Percentiles rank a stretch among this genome's conserved stretches.
phyloP scores from a whole-genome alignment of 139 green algal genomes.

The Nannochloris sp. region DNA sequence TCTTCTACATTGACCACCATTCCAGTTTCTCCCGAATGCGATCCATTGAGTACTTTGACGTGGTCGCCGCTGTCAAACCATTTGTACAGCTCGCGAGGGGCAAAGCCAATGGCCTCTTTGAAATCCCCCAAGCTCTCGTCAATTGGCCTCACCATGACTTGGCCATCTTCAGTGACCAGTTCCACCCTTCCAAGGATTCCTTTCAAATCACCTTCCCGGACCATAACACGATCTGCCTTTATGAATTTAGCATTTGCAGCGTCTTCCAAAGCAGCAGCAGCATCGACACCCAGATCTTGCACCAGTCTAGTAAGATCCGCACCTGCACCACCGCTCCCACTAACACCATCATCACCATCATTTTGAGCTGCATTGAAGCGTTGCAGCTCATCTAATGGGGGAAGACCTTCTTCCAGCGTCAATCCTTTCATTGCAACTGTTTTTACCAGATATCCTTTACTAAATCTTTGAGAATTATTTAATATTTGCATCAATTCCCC shows the following conservation, averaged over 20 bases:
- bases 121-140: conserved; percentile 27
- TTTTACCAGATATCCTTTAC: conserved; percentile 77
- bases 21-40: conserved; percentile 72
- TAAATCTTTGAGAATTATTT: conserved; percentile 52
- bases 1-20: conserved; percentile 74
- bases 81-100: conserved; percentile 61
- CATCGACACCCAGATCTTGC: conserved; percentile 8
- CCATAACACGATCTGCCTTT: conserved; percentile 48
- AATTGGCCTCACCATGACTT: conserved; percentile 49
- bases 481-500: conserved; percentile 22
- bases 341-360: neutral
- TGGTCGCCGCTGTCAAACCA: conserved; percentile 71
- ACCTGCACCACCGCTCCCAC: neutral
- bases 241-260: conserved; percentile 8
- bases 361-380: conserved; percentile 61
- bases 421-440: conserved; percentile 62
- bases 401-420: conserved; percentile 46
- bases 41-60: conserved; percentile 76
- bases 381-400: conserved; percentile 85
- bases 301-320: conserved; percentile 16
- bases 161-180: conserved; percentile 50
- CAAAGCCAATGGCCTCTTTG: conserved; percentile 43
- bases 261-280: neutral
- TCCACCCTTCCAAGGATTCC: conserved; percentile 62
- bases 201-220: conserved; percentile 60